Conservation (phyloP, 768 basidiomycete genomes). For the Termitomyces sp. region DNA sequence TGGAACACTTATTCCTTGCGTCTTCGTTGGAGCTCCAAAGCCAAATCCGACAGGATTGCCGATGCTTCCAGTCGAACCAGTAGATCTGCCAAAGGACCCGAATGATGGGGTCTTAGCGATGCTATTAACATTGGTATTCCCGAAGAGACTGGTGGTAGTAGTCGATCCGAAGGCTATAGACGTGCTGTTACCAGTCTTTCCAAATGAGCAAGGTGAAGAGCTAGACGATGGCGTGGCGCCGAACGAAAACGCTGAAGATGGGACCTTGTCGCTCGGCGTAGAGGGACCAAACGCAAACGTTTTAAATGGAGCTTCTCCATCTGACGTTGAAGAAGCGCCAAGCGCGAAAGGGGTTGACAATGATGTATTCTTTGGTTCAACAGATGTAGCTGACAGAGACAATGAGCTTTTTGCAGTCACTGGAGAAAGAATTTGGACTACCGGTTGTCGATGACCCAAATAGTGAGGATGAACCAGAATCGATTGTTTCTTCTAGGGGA, state of each 20-base stretch:
- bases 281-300: not conserved
- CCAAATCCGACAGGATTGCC: slow-evolving; percentile 63
- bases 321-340: not conserved
- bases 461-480: not conserved
- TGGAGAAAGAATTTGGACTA: not conserved
- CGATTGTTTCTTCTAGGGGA: not conserved
- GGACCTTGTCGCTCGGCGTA: not conserved
- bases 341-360: not conserved
- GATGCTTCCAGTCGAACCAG: slow-evolving; percentile 36
- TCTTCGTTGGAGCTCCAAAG: slow-evolving; percentile 38
- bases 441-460: not conserved
- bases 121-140: not conserved
- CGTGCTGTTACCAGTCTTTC: not conserved
- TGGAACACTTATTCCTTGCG: slow-evolving; percentile 13
- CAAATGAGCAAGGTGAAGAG: slow-evolving; percentile 3
- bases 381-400: not conserved
- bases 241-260: slow-evolving; percentile 4
- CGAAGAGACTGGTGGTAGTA: not conserved
- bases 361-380: not conserved
- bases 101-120: slow-evolving; percentile 17
- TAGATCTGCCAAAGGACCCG: slow-evolving; percentile 26
- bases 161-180: not conserved
- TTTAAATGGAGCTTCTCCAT: not conserved
- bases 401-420: not conserved
- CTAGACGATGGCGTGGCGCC: not conserved